Evolutionary conservation across 768 basidiomycete genomes (phyloP).

Genomic region (Nevesoporus exiguus): DNA sequence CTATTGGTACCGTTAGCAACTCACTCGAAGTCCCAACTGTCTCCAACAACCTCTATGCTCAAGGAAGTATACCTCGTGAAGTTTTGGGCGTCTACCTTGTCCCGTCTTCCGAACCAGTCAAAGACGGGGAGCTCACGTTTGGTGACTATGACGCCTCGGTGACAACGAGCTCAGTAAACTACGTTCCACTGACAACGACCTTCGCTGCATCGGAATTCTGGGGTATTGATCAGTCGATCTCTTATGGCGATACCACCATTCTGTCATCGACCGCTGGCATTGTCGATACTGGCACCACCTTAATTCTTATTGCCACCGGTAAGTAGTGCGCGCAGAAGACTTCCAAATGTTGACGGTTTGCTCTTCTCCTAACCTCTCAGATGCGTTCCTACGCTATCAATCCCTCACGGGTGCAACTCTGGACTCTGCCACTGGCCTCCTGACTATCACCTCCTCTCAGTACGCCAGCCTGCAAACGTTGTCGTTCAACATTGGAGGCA

Average conservation of each 20-base stretch:
- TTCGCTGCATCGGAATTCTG: not conserved
- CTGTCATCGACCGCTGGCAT: not conserved
- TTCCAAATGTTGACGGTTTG: not conserved
- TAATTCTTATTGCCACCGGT: not conserved
- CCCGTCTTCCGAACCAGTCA: conserved; percentile 21
- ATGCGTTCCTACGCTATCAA: not conserved
- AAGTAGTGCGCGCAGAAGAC: not conserved
- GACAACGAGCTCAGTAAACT: not conserved
- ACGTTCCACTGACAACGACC: not conserved
- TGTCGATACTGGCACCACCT: not conserved
- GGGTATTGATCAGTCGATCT: not conserved
- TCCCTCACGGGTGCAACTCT: not conserved
- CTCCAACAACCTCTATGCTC: conserved; percentile 32
- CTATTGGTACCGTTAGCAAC: conserved; percentile 21
- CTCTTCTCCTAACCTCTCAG: no score
- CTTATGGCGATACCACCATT: not conserved
- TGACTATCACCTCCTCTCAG: not conserved
- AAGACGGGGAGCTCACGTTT: conserved; percentile 26
- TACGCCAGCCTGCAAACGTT: not conserved
- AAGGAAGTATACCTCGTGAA: conserved; percentile 26
- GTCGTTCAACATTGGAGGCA: not conserved
- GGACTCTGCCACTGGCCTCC: not conserved
- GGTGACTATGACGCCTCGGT: conserved; percentile 20
- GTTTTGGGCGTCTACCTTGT: conserved; percentile 33
- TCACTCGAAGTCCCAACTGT: conserved; percentile 30